Percentiles rank a stretch among this genome's conserved stretches.
Conservation (phyloP, 75 land plant genomes). For the Gnetum montanum region DNA sequence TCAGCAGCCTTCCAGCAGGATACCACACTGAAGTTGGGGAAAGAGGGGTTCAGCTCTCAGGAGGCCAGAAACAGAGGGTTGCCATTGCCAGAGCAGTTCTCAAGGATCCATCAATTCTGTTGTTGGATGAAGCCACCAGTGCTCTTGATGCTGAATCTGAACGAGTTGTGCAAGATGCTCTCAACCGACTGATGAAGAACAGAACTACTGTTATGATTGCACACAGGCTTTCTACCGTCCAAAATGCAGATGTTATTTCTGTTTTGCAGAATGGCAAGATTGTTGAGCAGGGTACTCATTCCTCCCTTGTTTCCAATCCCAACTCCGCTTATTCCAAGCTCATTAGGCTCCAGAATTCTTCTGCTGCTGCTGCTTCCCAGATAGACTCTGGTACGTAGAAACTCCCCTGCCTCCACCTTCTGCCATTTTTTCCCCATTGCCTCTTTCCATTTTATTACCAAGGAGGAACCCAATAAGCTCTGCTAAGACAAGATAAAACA, state of each 20-base stretch:
- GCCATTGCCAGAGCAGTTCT: slow-evolving; percentile 91
- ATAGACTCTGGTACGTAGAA: no score
- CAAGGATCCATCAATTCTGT: slow-evolving; percentile 72
- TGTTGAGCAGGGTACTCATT: slow-evolving; percentile 73
- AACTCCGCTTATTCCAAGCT: slow-evolving; percentile 55
- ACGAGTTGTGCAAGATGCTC: slow-evolving; percentile 72
- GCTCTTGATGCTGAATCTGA: slow-evolving; percentile 87
- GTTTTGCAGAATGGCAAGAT: slow-evolving; percentile 77
- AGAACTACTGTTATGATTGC: slow-evolving; percentile 84
- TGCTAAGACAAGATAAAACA: no score
- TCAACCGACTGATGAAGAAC: slow-evolving; percentile 65
- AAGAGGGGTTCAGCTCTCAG: slow-evolving; percentile 63
- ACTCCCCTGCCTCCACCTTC: no score
- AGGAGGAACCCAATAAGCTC: no score
- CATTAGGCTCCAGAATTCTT: slow-evolving; percentile 59
- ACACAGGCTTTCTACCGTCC: slow-evolving; percentile 75
- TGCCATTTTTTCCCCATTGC: no score
- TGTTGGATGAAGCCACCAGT: slow-evolving; percentile 87
- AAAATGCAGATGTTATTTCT: slow-evolving; percentile 71
- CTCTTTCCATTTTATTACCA: no score
- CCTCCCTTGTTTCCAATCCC: slow-evolving; percentile 24
- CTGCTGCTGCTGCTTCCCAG: no score
- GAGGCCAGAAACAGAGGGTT: slow-evolving; percentile 73
- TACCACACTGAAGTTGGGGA: slow-evolving; percentile 83
- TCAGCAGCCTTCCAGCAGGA: slow-evolving; percentile 64